phyloP scores from a whole-genome alignment of 23 red algal genomes.

The Chondrus crispus region DNA sequence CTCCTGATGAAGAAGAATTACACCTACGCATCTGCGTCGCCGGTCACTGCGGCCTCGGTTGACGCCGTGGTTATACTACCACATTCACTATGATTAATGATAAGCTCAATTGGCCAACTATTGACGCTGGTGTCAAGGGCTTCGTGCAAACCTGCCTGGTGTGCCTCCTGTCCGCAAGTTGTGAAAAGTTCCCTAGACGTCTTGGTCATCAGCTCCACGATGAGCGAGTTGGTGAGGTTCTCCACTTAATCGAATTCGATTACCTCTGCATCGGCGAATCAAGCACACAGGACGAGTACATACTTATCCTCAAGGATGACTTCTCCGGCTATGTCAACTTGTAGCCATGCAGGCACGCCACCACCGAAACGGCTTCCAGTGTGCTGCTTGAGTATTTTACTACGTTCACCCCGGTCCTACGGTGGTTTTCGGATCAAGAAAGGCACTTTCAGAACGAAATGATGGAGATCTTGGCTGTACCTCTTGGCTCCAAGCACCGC shows the following conservation, averaged over 20 bases:
- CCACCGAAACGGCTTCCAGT: not conserved
- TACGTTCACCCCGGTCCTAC: not conserved
- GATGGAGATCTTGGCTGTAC: not conserved
- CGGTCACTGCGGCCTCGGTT: not conserved
- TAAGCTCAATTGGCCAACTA: not conserved
- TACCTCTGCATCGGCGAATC: slow-evolving; percentile 14
- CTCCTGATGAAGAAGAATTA: not conserved
- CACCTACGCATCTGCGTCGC: slow-evolving; percentile 18
- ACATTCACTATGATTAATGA: not conserved
- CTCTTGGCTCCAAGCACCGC: not conserved
- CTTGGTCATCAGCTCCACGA: not conserved
- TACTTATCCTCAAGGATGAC: slow-evolving; percentile 1
- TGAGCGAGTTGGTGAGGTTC: not conserved
- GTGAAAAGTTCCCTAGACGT: not conserved
- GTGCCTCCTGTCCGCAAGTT: not conserved
- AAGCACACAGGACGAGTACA: not conserved
- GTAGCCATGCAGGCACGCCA: not conserved
- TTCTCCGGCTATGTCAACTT: not conserved
- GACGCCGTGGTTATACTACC: not conserved
- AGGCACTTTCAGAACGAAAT: not conserved
- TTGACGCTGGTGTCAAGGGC: slow-evolving; percentile 14
- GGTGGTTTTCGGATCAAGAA: slow-evolving; percentile 19
- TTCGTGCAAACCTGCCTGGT: slow-evolving; percentile 34
- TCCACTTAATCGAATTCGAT: slow-evolving; percentile 21
- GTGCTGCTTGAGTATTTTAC: not conserved